Evolutionary conservation across 768 basidiomycete genomes (phyloP).

Genomic region (Lactarius trivialis): DNA sequence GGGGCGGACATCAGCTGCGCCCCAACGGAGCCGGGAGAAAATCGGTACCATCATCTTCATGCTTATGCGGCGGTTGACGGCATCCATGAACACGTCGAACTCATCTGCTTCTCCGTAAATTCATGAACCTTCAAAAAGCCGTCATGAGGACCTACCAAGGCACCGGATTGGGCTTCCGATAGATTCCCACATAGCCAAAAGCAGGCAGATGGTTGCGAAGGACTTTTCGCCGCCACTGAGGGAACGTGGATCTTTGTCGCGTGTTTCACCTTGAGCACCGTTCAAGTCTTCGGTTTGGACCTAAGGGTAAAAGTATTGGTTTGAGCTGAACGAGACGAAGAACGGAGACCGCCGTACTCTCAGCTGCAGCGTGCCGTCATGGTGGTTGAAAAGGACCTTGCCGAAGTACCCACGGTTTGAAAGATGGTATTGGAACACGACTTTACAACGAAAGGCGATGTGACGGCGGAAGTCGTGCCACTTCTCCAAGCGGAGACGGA

Average conservation of each 20-base stretch:
- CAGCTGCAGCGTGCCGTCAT: conserved; percentile 52
- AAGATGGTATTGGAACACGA: conserved; percentile 76
- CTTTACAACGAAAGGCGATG: conserved; percentile 82
- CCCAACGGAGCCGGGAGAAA: neutral
- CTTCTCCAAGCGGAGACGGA: conserved; percentile 54
- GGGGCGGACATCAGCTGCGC: conserved; percentile 14
- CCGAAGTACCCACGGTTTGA: conserved; percentile 85
- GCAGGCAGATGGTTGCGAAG: conserved; percentile 89
- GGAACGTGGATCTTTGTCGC: conserved; percentile 79
- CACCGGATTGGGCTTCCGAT: conserved; percentile 92
- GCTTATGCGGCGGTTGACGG: conserved; percentile 82
- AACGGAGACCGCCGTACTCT: conserved; percentile 37
- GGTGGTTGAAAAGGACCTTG: conserved; percentile 83
- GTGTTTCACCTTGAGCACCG: conserved; percentile 45
- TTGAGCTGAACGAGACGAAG: neutral
- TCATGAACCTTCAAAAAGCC: neutral
- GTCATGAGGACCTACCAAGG: conserved; percentile 47
- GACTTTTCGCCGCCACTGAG: conserved; percentile 95
- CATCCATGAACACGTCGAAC: conserved; percentile 98
- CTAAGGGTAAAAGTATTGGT: conserved; percentile 29
- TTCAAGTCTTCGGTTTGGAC: conserved; percentile 81
- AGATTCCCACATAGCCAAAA: conserved; percentile 94
- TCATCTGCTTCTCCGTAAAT: conserved; percentile 52
- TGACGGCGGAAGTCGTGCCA: conserved; percentile 89
- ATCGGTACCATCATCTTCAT: conserved; percentile 87